Evolutionary conservation across 2,329 filamentous ascomycete genomes (phyloP), one percentile per base, ranked within the genome.

Genomic region (Pseudodiploospora longispora): DNA sequence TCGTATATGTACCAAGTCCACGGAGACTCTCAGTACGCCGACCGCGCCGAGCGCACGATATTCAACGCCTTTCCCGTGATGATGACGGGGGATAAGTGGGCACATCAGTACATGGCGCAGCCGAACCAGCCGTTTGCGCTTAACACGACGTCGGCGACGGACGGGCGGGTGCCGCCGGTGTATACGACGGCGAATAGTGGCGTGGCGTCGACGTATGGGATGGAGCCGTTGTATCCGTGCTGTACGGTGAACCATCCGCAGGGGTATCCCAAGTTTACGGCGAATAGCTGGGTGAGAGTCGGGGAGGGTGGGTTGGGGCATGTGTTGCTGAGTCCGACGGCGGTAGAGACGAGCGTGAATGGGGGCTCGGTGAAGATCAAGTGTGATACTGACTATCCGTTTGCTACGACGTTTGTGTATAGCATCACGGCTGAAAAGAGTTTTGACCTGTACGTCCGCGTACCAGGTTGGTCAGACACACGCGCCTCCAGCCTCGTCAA

Each of bases 171-270:
- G 10, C 56, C 58, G 3, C 52, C 47, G 4, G 42, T 60, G 4
- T 78, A 75, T 55, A 76, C 61, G 43, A 75, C 75, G 43, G 68
- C 71, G 27, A 67, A 70, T 40, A 58, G 55, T 5, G 62, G 58
- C 5, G 47, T 58, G 6, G 40, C 56, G 67, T 59, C 51, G 66
- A 75, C 51, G 58, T 71, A 46, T 52, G 74, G 73, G 1, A 59
- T 77, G 10, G 73, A 76, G 44, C 71, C 71, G 2, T 66, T 74
- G 31, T 76, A 63, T 38, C 70, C 71, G 2, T 80, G 75, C 57
- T 80, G 76, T 51, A 76, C 75, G 1, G 76, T 80, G 47, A 80
- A 80, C 46, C 73, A 78, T 50, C 70, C 68, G 1, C 74, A 78
- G 51, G 76, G 71, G 6, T 76, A 71, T 48, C 74, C 76, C 0